Evolutionary conservation across 2,329 filamentous ascomycete genomes (phyloP).

Genomic region (Aureobasidium sp.): DNA sequence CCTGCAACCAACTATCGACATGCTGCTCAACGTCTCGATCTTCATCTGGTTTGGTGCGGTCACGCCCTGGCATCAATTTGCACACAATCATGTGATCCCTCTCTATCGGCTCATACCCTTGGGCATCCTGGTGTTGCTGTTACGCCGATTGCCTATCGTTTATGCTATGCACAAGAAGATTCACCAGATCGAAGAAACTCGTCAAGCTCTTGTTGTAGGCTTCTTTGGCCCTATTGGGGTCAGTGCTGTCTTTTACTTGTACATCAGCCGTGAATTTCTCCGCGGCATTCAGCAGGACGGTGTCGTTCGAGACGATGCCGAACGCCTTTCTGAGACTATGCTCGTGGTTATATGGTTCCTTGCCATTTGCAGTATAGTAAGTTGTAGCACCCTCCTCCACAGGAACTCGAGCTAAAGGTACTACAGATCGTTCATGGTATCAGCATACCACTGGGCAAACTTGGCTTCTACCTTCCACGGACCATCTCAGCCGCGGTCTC

Average conservation of each 20-base stretch:
- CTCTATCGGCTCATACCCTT: conserved; percentile 66
- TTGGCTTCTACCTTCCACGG: conserved; percentile 55
- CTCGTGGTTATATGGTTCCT: conserved; percentile 80
- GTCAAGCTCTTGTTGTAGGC: conserved; percentile 77
- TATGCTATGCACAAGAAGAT: conserved; percentile 67
- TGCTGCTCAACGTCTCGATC: conserved; percentile 81
- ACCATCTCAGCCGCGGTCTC: conserved; percentile 53
- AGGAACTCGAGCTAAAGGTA: background rate
- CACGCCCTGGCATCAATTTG: conserved; percentile 71
- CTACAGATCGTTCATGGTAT: conserved; percentile 68
- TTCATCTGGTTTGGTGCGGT: conserved; percentile 90
- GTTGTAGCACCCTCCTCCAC: conserved; percentile 27
- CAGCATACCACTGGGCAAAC: conserved; percentile 68
- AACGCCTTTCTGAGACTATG: conserved; percentile 57
- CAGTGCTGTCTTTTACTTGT: conserved; percentile 84
- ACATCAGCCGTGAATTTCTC: conserved; percentile 71
- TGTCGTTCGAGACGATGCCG: conserved; percentile 57
- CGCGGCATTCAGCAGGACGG: conserved; percentile 51
- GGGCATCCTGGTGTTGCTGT: conserved; percentile 66
- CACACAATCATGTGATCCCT: conserved; percentile 60
- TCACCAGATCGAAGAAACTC: conserved; percentile 66
- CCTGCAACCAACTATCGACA: conserved; percentile 89
- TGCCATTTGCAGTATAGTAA: conserved; percentile 72
- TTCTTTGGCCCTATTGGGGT: conserved; percentile 94
- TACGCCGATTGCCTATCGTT: conserved; percentile 72